These are phyloP conservation scores for Phytophthora sansomeana DNA, from an alignment of 352 stramenopile genomes.

Conservation along the genomic window DNA sequence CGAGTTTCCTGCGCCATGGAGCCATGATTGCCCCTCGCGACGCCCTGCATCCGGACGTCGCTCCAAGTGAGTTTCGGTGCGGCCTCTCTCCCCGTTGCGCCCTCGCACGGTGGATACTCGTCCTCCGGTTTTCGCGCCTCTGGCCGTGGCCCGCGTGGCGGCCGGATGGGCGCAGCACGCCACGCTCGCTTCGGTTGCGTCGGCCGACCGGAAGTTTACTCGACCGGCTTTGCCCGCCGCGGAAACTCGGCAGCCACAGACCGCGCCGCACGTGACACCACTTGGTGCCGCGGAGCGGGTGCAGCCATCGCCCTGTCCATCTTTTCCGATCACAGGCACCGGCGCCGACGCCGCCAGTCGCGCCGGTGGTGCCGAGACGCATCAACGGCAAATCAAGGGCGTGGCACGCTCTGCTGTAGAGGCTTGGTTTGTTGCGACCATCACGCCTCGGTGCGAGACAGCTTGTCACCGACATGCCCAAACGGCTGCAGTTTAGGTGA, in stretches of 20 bases:
- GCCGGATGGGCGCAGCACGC: constrained; percentile 9
- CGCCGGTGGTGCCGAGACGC: not conserved
- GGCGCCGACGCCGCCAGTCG: not conserved
- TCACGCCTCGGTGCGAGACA: not conserved
- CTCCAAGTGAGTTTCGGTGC: constrained; percentile 28
- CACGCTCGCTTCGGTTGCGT: constrained; percentile 4
- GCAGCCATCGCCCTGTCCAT: constrained; percentile 21
- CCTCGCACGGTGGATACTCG: constrained; percentile 29
- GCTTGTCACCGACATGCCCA: not conserved
- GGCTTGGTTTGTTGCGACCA: not conserved
- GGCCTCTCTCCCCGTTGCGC: constrained; percentile 32
- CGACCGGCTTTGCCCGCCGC: constrained; percentile 9
- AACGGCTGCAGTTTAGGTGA: constrained; percentile 12
- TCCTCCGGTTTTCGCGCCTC: constrained; percentile 11
- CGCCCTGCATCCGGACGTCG: too few species aligned
- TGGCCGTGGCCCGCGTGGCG: not conserved
- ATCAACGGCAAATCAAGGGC: not conserved
- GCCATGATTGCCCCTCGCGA: not conserved
- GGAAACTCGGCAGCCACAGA: constrained; percentile 21
- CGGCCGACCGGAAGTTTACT: constrained; percentile 2
- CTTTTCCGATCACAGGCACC: not conserved
- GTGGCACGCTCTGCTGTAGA: constrained; percentile 5
- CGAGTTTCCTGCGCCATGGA: not conserved
- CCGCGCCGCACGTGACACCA: constrained; percentile 19
- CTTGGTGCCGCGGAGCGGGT: constrained; percentile 18